These are phyloP conservation scores for Incumbomyces lentus DNA, from an alignment of 2,329 filamentous ascomycete genomes.

Conservation along the genomic window DNA sequence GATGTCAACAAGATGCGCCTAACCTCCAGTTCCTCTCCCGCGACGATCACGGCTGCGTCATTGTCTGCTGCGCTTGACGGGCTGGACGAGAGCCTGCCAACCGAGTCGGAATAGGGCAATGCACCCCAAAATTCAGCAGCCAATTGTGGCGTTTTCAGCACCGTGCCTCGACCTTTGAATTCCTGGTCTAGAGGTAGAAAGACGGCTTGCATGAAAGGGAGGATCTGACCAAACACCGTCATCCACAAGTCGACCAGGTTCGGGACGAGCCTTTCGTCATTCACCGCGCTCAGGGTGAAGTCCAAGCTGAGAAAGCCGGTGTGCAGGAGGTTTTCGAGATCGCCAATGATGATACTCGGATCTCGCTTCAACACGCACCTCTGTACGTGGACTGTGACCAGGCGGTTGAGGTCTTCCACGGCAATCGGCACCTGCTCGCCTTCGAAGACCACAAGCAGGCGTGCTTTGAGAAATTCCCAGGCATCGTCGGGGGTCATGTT, in stretches of 20 bases:
- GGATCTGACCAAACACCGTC: slow-evolving; percentile 76
- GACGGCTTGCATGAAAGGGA: slow-evolving; percentile 91
- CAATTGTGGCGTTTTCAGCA: slow-evolving; percentile 69
- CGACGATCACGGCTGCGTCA: slow-evolving; percentile 21
- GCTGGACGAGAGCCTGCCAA: slow-evolving; percentile 26
- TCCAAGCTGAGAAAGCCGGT: slow-evolving; percentile 80
- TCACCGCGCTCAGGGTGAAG: slow-evolving; percentile 64
- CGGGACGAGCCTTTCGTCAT: slow-evolving; percentile 82
- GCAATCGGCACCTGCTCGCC: slow-evolving; percentile 54
- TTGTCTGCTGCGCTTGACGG: slow-evolving; percentile 10
- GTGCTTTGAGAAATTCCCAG: slow-evolving; percentile 56
- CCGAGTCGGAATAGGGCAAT: slow-evolving; percentile 40
- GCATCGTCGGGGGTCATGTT: slow-evolving; percentile 59
- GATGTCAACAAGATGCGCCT: slow-evolving; percentile 77
- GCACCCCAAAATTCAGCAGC: slow-evolving; percentile 77
- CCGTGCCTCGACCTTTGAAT: slow-evolving; percentile 70
- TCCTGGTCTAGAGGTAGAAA: slow-evolving; percentile 90
- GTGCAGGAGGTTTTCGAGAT: slow-evolving; percentile 49
- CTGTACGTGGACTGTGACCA: slow-evolving; percentile 52
- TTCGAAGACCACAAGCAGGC: slow-evolving; percentile 53
- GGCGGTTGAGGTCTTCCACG: slow-evolving; percentile 55
- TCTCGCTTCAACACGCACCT: slow-evolving; percentile 51
- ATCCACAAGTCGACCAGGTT: slow-evolving; percentile 90
- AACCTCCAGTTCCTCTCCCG: slow-evolving; percentile 62
- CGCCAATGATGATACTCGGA: slow-evolving; percentile 51